A percentile compares a stretch with the other conserved stretches of the same genome.
phyloP scores from a whole-genome alignment of 1,139 yeast genomes.

The Lodderomyces pseudojiufengensis region DNA sequence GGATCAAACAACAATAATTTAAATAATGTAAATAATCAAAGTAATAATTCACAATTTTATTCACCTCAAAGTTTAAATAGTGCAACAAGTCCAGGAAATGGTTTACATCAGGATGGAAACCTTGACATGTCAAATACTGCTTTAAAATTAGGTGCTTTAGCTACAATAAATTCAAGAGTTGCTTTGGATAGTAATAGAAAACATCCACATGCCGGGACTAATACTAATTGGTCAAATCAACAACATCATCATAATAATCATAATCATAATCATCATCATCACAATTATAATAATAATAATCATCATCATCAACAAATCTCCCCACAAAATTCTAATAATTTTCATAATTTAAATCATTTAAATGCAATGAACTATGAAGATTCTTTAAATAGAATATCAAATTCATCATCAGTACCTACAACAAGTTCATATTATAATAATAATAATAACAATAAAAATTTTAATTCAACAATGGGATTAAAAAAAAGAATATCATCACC shows the following conservation, averaged over 20 bases:
- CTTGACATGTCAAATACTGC: constrained; percentile 39
- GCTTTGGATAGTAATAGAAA: constrained; percentile 55
- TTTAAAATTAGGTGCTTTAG: constrained; percentile 57
- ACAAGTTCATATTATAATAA: constrained; percentile 6
- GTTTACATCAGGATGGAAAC: constrained; percentile 19
- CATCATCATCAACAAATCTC: constrained; percentile 2
- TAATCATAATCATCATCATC: constrained; percentile 9
- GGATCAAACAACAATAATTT: too few species aligned
- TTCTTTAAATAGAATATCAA: constrained; percentile 32
- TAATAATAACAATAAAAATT: constrained; percentile 11
- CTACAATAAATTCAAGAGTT: constrained; percentile 59
- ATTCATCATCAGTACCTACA: constrained; percentile 38
- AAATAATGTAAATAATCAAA: background rate
- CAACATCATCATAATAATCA: constrained; percentile 12
- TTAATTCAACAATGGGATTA: constrained; percentile 5
- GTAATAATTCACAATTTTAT: too few species aligned
- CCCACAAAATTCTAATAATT: background rate
- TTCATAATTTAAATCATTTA: background rate
- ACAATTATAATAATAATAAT: too few species aligned
- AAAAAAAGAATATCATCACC: constrained; percentile 3
- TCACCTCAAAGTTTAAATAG: too few species aligned
- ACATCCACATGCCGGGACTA: constrained; percentile 16
- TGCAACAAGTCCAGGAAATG: background rate
- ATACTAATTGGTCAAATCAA: constrained; percentile 9
- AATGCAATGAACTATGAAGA: constrained; percentile 26